A percentile compares a stretch with the other conserved stretches of the same genome.
Conservation (phyloP, 768 basidiomycete species). For the Lactarius deliciosus region DNA sequence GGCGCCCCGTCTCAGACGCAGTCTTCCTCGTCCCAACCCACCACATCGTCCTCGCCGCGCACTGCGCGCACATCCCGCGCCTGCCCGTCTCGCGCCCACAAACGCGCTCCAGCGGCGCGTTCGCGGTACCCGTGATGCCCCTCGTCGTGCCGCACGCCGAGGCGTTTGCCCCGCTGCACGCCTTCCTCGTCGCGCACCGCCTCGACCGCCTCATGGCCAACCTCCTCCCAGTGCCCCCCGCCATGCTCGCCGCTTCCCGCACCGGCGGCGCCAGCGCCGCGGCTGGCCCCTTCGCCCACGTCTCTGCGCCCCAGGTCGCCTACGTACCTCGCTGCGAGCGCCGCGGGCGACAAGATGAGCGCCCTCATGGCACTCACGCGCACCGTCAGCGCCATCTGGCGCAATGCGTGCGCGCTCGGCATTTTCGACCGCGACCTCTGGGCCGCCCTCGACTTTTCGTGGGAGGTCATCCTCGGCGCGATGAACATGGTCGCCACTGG, state of each 20-base stretch:
- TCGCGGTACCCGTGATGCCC: slow-evolving; percentile 61
- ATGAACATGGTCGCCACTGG: slow-evolving; percentile 39
- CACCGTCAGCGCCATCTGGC: slow-evolving; percentile 65
- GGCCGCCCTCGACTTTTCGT: slow-evolving; percentile 64
- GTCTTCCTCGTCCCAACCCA: slow-evolving; percentile 61
- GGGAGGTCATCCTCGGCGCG: slow-evolving; percentile 65
- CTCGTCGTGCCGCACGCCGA: slow-evolving; percentile 68
- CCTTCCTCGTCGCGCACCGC: slow-evolving; percentile 69
- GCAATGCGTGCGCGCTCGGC: slow-evolving; percentile 69
- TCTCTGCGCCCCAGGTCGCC: slow-evolving; percentile 30
- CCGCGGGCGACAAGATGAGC: slow-evolving; percentile 35
- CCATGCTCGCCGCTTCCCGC: slow-evolving; percentile 29
- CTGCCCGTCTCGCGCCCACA: slow-evolving; percentile 40
- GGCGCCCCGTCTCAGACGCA: slow-evolving; percentile 34
- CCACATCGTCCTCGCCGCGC: slow-evolving; percentile 57
- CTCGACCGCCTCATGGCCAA: slow-evolving; percentile 55
- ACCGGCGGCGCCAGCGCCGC: slow-evolving; percentile 16
- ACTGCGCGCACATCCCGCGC: slow-evolving; percentile 57
- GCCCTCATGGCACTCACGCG: slow-evolving; percentile 50
- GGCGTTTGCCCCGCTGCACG: slow-evolving; percentile 63
- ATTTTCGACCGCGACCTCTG: slow-evolving; percentile 65
- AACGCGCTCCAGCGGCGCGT: slow-evolving; percentile 29
- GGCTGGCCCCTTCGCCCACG: slow-evolving; percentile 29
- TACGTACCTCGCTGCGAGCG: slow-evolving; percentile 32
- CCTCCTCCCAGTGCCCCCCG: slow-evolving; percentile 56